Evolutionary conservation across 331 rosid genomes (phyloP).

Genomic region (Pyrus hybrid): DNA sequence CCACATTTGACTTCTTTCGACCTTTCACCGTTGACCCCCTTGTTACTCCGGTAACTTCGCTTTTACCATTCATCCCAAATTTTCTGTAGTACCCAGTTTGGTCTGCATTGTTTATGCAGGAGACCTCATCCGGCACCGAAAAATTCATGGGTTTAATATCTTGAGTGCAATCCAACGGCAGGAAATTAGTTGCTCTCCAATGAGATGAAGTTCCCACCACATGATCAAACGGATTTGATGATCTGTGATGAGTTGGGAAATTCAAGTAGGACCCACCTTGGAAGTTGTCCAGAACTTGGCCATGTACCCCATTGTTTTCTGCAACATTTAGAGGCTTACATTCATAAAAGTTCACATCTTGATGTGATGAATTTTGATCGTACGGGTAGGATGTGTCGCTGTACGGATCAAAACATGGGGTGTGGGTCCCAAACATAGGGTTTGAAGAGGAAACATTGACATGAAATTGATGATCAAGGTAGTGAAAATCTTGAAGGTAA

Average conservation of each 20-base stretch:
- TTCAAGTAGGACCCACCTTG: slow-evolving; percentile 29
- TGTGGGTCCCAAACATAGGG: slow-evolving; percentile 31
- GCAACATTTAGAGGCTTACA: slow-evolving; percentile 27
- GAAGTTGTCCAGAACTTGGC: slow-evolving; percentile 52
- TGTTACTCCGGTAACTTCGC: slow-evolving; percentile 11
- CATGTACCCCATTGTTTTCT: slow-evolving; percentile 26
- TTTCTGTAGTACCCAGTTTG: slow-evolving; percentile 32
- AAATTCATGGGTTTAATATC: slow-evolving; percentile 36
- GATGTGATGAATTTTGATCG: slow-evolving; percentile 20
- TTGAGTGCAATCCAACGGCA: slow-evolving; percentile 21
- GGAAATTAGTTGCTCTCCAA: slow-evolving; percentile 16
- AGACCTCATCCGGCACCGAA: slow-evolving; percentile 57
- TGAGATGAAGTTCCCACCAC: slow-evolving; percentile 16
- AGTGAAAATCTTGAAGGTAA: slow-evolving; percentile 60
- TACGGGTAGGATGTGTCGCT: slow-evolving; percentile 18
- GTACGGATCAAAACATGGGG: slow-evolving; percentile 28
- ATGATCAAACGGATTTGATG: slow-evolving; percentile 25
- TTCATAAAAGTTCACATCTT: slow-evolving; percentile 31
- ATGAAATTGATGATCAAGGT: slow-evolving; percentile 41
- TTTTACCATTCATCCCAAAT: slow-evolving; percentile 27
- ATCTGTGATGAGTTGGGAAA: slow-evolving; percentile 15
- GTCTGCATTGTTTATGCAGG: slow-evolving; percentile 33
- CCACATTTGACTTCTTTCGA: slow-evolving; percentile 40
- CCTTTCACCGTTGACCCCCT: slow-evolving; percentile 39
- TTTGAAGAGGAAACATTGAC: slow-evolving; percentile 40